These are phyloP conservation scores for Microsporum canis DNA, from an alignment of 2,329 filamentous ascomycete species.

Conservation along the genomic window DNA sequence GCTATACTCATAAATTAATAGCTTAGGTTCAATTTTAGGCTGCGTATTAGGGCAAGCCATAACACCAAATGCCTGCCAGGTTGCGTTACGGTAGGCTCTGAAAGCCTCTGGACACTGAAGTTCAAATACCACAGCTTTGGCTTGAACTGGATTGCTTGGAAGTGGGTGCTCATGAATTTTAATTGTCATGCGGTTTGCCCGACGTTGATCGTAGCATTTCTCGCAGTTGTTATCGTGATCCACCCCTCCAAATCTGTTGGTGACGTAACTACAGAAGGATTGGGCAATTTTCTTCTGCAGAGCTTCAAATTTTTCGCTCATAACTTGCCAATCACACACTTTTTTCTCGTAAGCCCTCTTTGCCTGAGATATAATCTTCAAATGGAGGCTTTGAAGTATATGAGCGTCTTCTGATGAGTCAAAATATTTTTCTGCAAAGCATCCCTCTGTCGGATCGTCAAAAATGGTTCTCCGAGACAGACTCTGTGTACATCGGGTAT, in stretches of 20 bases:
- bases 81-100: slow-evolving; percentile 41
- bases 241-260: slow-evolving; percentile 16
- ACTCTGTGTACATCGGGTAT: slow-evolving; percentile 21
- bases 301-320: slow-evolving; percentile 27
- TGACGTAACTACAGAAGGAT: slow-evolving; percentile 22
- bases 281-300: slow-evolving; percentile 26
- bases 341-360: slow-evolving; percentile 24
- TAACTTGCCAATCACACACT: slow-evolving; percentile 28
- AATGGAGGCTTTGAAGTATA: slow-evolving; percentile 22
- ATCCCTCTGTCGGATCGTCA: slow-evolving; percentile 31
- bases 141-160: slow-evolving; percentile 25
- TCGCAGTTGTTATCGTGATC: slow-evolving; percentile 31
- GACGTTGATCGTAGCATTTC: slow-evolving; percentile 33
- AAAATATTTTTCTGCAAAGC: slow-evolving; percentile 40
- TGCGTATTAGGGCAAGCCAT: background rate
- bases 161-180: slow-evolving; percentile 41
- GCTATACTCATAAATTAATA: slow-evolving; percentile 25
- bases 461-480: slow-evolving; percentile 36
- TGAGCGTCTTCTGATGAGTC: slow-evolving; percentile 17
- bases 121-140: slow-evolving; percentile 44
- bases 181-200: slow-evolving; percentile 35
- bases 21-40: slow-evolving; percentile 14
- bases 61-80: slow-evolving; percentile 31
- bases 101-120: slow-evolving; percentile 37
- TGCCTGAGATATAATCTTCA: slow-evolving; percentile 28